phyloP scores from a whole-genome alignment of 1,284 basidiomycete genomes.

The Chondrostereum purpureum region DNA sequence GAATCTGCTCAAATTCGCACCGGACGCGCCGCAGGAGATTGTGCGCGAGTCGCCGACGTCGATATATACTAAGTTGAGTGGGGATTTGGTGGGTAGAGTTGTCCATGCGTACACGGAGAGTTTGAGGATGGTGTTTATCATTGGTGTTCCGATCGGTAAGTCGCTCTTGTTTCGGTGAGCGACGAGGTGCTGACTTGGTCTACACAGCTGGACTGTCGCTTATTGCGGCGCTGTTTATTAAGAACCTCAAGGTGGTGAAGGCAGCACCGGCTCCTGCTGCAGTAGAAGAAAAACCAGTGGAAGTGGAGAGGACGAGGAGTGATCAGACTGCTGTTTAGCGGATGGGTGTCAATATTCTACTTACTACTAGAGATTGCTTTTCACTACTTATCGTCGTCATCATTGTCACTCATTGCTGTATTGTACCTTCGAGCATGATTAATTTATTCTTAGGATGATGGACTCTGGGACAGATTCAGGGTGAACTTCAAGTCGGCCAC shows the following conservation, averaged over 20 bases:
- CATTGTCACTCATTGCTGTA: too few relatives aligned
- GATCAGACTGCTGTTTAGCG: too few relatives aligned
- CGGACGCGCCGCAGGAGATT: conserved; percentile 7
- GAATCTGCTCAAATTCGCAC: conserved; percentile 11
- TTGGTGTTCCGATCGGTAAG: conserved; percentile 11
- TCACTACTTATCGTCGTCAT: too few relatives aligned
- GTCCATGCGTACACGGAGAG: conserved; percentile 8
- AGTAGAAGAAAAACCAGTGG: too few relatives aligned
- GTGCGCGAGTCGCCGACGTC: conserved; percentile 4
- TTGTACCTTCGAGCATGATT: too few relatives aligned
- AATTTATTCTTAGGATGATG: too few relatives aligned
- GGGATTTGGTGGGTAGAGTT: conserved; percentile 7
- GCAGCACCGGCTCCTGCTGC: not conserved
- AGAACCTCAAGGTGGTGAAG: conserved; percentile 2
- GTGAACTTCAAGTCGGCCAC: too few relatives aligned
- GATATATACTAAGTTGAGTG: conserved; percentile 8
- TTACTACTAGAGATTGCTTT: too few relatives aligned
- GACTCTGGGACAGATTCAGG: too few relatives aligned
- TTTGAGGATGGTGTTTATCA: conserved; percentile 10
- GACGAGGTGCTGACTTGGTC: too few relatives aligned
- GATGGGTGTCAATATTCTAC: too few relatives aligned
- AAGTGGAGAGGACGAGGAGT: too few relatives aligned
- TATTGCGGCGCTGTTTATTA: conserved; percentile 6
- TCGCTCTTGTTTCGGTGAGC: not conserved
- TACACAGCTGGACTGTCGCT: conserved; percentile 5